phyloP scores from a whole-genome alignment of 176 grass and related monocot species.

The Phoenix dactylifera region DNA sequence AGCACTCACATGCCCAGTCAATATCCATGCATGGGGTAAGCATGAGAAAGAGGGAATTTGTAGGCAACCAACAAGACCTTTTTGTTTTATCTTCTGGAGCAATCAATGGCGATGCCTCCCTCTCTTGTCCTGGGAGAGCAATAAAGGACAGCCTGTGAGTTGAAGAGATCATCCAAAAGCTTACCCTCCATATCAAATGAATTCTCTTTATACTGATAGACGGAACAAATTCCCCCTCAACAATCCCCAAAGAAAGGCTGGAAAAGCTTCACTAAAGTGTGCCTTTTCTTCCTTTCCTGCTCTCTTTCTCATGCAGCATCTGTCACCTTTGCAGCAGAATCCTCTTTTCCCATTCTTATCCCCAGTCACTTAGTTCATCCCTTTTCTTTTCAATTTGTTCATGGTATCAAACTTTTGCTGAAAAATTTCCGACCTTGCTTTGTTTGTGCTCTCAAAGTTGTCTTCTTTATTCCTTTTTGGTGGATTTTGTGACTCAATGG shows the following conservation, averaged over 20 bases:
- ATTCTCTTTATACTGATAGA: neutral
- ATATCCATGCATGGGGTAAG: neutral
- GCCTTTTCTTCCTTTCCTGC: neutral
- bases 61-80: neutral
- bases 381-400: neutral
- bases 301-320: too few relatives aligned
- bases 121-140: neutral
- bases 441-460: neutral
- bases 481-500: neutral
- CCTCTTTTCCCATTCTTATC: neutral
- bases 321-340: neutral
- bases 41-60: neutral
- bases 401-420: too few relatives aligned
- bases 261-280: neutral
- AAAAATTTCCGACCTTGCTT: slow-evolving; percentile 6
- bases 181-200: neutral
- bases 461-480: neutral
- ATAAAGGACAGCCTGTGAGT: slow-evolving; percentile 17
- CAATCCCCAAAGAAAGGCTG: neutral
- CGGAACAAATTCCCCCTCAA: slow-evolving; percentile 1
- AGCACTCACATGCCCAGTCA: too few relatives aligned
- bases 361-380: too few relatives aligned
- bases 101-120: too few relatives aligned
- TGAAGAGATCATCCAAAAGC: slow-evolving; percentile 3
- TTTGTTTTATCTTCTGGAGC: neutral